Evolutionary conservation across 495 filamentous ascomycete genomes (phyloP), one percentile per base, ranked within the genome.

Genomic region (Penicillium paxilli): DNA sequence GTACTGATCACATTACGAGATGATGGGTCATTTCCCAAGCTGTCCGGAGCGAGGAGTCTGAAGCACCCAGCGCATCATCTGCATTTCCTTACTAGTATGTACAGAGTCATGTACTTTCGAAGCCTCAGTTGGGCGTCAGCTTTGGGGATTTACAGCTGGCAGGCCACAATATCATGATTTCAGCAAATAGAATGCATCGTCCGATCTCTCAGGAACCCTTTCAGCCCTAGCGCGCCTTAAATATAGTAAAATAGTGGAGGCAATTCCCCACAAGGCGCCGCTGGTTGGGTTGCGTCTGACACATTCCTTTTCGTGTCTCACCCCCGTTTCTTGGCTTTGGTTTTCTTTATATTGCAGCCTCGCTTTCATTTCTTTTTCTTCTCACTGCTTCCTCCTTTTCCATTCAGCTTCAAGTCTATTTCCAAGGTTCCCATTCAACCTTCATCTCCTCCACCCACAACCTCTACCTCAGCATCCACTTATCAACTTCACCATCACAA

Each of bases 271-370:
- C 40, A 21, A 23, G 35, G 1, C 8, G 35, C 11, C n/a, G 35
- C 35, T 42, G 40, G 40, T 42, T 42, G 40, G 40, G 40, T 8
- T 42, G 40, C 40, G 40, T 42, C 40, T 42, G 40, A 42, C 40
- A 42, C 40, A 23, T 42, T 42, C 40, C 40, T 42, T 23, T 19
- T 23, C 40, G 3, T 42, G 40, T 42, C 40, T 42, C 40, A 42
- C 40, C 40, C 35, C 35, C 35, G 35, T 42, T 42, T 11, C 40
- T 23, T 21, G 19, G 40, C 19, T 8, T 23, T 42, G 10, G 19
- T 42, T 42, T 42, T 19, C 40, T 23, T 42, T 42, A 42, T 42
- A 42, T 42, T 49, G 28, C 26, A 49, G 19, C 26, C 28, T 17
- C 10, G 41, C 41, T 30, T 49, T 37, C 21, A 3, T 49, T 35